A percentile compares a stretch with the other conserved stretches of the same genome.
Conservation (phyloP, 2,329 filamentous ascomycete species). For the Zopfia rhizophila region DNA sequence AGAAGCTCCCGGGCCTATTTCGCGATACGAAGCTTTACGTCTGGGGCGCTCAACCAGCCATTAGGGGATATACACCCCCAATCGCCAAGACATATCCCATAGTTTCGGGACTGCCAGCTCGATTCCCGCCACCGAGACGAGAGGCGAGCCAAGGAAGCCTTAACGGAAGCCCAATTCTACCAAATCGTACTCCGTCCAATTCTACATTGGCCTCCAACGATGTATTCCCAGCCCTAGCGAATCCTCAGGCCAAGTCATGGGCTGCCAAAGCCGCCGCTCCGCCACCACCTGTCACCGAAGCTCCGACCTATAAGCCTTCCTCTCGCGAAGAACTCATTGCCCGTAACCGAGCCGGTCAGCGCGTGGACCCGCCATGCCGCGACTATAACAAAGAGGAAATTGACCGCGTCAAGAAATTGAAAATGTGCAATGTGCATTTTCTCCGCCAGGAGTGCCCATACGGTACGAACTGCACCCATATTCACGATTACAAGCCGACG, state of each 20-base stretch:
- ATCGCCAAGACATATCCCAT: conserved; percentile 28
- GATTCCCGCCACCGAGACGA: conserved; percentile 34
- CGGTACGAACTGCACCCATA: conserved; percentile 65
- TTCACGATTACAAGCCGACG: conserved; percentile 64
- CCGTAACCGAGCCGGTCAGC: conserved; percentile 69
- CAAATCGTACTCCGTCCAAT: conserved; percentile 37
- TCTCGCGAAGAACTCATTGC: conserved; percentile 55
- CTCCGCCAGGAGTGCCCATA: conserved; percentile 68
- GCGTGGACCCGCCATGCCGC: conserved; percentile 64
- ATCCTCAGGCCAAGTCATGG: conserved; percentile 34
- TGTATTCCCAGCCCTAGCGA: conserved; percentile 16
- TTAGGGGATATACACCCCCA: not conserved
- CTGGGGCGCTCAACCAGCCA: not conserved
- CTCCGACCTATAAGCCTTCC: conserved; percentile 33
- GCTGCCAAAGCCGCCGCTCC: conserved; percentile 47
- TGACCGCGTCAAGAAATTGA: conserved; percentile 69
- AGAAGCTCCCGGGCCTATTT: conserved; percentile 64
- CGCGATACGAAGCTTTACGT: conserved; percentile 60
- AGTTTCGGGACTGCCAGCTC: conserved; percentile 35
- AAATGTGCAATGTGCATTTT: conserved; percentile 71
- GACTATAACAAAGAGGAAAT: conserved; percentile 66
- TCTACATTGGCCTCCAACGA: conserved; percentile 42
- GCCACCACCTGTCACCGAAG: conserved; percentile 38
- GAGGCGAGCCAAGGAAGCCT: not conserved
- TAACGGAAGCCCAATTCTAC: not conserved